phyloP scores from a whole-genome alignment of 2,329 filamentous ascomycete species.

The Xylariaceae sp. region DNA sequence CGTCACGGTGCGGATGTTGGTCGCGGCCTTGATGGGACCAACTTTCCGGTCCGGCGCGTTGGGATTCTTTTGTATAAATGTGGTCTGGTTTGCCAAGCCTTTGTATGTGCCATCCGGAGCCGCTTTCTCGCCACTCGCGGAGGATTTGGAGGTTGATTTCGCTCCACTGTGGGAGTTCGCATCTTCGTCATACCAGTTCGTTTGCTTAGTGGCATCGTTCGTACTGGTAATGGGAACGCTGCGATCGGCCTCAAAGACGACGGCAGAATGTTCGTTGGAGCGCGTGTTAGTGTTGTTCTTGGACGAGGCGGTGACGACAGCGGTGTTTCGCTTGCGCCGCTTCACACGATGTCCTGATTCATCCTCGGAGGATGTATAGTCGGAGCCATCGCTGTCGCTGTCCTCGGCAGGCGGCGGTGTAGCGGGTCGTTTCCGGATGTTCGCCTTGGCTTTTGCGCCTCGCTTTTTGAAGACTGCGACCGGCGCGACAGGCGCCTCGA shows the following conservation, averaged over 20 bases:
- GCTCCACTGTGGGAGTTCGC: constrained; percentile 56
- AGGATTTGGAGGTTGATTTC: constrained; percentile 33
- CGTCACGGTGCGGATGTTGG: constrained; percentile 86
- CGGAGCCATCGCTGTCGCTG: constrained; percentile 51
- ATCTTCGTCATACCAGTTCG: constrained; percentile 85
- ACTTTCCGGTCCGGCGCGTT: constrained; percentile 65
- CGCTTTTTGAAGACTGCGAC: constrained; percentile 82
- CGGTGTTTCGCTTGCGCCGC: constrained; percentile 64
- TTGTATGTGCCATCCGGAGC: constrained; percentile 64
- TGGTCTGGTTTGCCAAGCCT: constrained; percentile 65
- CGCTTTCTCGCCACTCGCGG: constrained; percentile 20
- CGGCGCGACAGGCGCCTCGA: constrained; percentile 38
- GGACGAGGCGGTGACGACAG: constrained; percentile 61
- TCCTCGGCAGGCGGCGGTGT: constrained; percentile 66
- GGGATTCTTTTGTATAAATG: constrained; percentile 76
- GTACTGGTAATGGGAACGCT: constrained; percentile 56
- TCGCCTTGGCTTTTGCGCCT: constrained; percentile 67
- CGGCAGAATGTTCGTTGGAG: constrained; percentile 42
- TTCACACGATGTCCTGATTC: constrained; percentile 74
- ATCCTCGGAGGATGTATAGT: constrained; percentile 69
- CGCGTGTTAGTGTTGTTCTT: constrained; percentile 39
- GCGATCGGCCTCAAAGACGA: constrained; percentile 57
- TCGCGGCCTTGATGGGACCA: constrained; percentile 81
- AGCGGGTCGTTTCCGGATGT: constrained; percentile 72
- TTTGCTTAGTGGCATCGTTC: constrained; percentile 85